Conservation (phyloP, 2,329 filamentous ascomycete genomes). For the Stagonosporopsis chrysanthemi region DNA sequence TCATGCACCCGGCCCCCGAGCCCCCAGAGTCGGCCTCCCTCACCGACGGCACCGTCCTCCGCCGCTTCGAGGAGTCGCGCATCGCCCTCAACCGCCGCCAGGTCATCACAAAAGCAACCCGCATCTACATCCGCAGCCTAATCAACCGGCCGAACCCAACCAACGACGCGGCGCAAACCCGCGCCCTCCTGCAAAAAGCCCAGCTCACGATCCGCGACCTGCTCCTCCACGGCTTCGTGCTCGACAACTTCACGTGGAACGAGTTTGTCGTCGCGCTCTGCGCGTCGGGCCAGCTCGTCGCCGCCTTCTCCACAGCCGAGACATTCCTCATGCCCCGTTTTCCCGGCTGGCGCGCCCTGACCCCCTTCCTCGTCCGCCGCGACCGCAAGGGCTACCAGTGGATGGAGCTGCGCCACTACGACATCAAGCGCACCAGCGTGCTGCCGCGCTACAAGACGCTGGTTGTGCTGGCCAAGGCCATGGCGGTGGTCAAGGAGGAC, state of each 20-base stretch:
- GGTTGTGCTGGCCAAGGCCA: constrained; percentile 51
- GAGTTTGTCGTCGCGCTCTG: constrained; percentile 74
- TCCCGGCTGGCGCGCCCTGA: constrained; percentile 69
- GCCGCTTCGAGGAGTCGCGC: constrained; percentile 28
- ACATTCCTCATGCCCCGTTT: constrained; percentile 78
- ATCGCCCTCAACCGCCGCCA: constrained; percentile 54
- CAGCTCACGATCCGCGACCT: constrained; percentile 60
- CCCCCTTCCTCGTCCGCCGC: constrained; percentile 34
- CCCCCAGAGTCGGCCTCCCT: constrained; percentile 27
- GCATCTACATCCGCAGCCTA: constrained; percentile 62
- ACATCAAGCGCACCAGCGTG: constrained; percentile 34
- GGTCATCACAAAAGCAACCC: constrained; percentile 58
- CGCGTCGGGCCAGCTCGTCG: constrained; percentile 63
- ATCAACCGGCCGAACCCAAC: constrained; percentile 51
- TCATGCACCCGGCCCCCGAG: constrained; percentile 44
- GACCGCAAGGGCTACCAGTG: constrained; percentile 33
- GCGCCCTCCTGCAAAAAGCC: constrained; percentile 37
- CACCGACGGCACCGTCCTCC: constrained; percentile 29
- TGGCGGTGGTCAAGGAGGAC: constrained; percentile 44
- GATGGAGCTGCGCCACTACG: constrained; percentile 40
- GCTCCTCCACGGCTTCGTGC: constrained; percentile 70
- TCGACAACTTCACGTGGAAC: constrained; percentile 85
- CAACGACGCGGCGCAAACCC: constrained; percentile 46
- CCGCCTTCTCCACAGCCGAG: constrained; percentile 80
- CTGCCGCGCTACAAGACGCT: constrained; percentile 55